Evolutionary conservation across 352 stramenopile species (phyloP), one percentile per base, ranked within the genome.

Genomic region (Phytophthora fragariaefolia): DNA sequence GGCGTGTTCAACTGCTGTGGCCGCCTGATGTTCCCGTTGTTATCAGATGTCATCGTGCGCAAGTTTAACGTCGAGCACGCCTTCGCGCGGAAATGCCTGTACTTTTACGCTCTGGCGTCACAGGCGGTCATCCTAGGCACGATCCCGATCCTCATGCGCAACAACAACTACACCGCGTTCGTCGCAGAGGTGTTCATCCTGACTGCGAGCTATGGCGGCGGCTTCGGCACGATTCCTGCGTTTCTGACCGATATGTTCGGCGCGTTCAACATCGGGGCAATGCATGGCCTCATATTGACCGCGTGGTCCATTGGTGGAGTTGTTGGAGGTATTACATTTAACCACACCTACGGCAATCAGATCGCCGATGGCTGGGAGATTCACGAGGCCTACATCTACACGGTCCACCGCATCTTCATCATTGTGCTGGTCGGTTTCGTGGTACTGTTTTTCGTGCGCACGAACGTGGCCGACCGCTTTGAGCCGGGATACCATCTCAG

Each of bases 231-330:
- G 12, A 92, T 93, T 56, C 85, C 85, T 34, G 80, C 69, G 28
- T 90, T 93, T 60, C 53, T 95, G 22, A 91, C 84, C 0, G 86
- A 93, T 52, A 93, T 93, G 83, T 95, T 93, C 52, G 86, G 86
- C n/a, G 81, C 80, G 3, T 92, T 76, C 61, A 92, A 94, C 75
- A 92, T 92, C 36, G 86, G 82, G 12, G 86, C 80, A 5, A 88
- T 94, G 80, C 84, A 93, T 65, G 86, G 86, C 0, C 45, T 91
- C 23, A 88, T 91, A 64, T 61, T 93, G 6, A 93, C 86, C 3
- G 76, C 84, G 9, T 94, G 86, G 84, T 92, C 83, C 1, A 91
- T 92, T 51, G 81, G 80, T 15, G 86, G 82, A 2, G 80, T 94
- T 15, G 86, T 78, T 1, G 86, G 86, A 1, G 85, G 85, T 26